These are phyloP conservation scores for Tricholoma sp. DNA, from an alignment of 768 basidiomycete species.

Conservation along the genomic window DNA sequence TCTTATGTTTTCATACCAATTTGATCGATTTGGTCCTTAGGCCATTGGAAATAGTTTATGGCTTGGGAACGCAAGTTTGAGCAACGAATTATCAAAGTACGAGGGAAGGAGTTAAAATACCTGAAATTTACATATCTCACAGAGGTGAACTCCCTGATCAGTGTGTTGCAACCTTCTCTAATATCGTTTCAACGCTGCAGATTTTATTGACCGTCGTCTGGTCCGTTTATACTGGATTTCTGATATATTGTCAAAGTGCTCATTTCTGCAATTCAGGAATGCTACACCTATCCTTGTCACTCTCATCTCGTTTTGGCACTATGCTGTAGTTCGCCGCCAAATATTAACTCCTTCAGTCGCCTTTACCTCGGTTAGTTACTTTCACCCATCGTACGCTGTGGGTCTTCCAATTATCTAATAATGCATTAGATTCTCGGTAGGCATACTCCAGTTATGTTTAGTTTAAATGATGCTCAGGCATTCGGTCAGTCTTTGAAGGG, in stretches of 20 bases:
- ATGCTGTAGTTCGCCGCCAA: constrained; percentile 63
- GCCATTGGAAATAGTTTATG: constrained; percentile 60
- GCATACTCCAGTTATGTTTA: no score
- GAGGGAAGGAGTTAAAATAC: constrained; percentile 77
- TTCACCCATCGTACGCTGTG: no score
- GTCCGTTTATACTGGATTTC: no score
- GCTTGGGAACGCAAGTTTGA: constrained; percentile 92
- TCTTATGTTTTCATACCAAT: background rate
- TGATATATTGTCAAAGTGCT: no score
- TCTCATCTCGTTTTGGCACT: constrained; percentile 64
- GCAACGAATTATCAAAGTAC: constrained; percentile 60
- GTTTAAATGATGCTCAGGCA: no score
- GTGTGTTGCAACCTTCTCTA: no score
- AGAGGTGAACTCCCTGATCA: constrained; percentile 41
- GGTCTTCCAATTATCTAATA: no score
- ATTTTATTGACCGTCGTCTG: no score
- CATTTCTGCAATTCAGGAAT: constrained; percentile 33
- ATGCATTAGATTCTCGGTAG: no score
- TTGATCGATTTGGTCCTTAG: no score
- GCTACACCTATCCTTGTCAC: constrained; percentile 63
- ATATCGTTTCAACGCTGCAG: no score
- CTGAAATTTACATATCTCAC: constrained; percentile 85
- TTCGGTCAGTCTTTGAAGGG: constrained; percentile 66
- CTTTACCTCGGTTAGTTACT: constrained; percentile 60
- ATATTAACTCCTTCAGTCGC: constrained; percentile 78